Base-by-base conservation (phyloP, 441 rosid species). In the Biscutella laevigata region DNA sequence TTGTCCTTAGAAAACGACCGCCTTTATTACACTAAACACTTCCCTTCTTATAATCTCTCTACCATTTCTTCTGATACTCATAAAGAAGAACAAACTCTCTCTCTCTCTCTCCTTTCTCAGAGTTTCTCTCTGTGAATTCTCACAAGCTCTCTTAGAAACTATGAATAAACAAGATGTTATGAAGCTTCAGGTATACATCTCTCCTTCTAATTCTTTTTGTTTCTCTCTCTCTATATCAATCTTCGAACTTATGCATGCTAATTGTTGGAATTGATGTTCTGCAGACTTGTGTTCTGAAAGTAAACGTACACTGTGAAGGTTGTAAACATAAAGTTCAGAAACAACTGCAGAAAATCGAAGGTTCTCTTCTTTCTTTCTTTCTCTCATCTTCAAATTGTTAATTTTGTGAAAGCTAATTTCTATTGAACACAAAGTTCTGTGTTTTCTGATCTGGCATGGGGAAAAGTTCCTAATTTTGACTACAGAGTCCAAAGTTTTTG, bases 261-360 rank as follows among this genome's bases (percentile, higher is more conserved):
- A 42, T 30, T 34, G 36, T 46, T 20, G 36, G 52, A 34, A 49
- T 34, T 62, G 30, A 15, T 22, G 47, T 47, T 3, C 57, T 60
- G 70, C 90, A 92, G 98, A 74, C 87, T 19, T 86, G 80, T 77
- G 88, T 88, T 70, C 88, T 92, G 47, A 83, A 75, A 67, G 95
- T 92, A 44, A 86, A 83, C 53, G 86, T 91, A 42, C 83, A 85
- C 76, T 91, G 98, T 60, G 98, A 88, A 61, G 98, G 96, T 1
- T 91, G 98, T 40, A 77, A 79, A 67, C 74, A 72, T 52, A 91
- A 85, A 74, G 84, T 91, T 10, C 79, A 57, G 87, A 88, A 82
- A 53, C 75, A 77, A 12, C 61, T 92, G 36, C 88, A 73, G 72
- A 82, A 82, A 64, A 75, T 79, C 20, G 96, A 92, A 49, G 98